Evolutionary conservation across 192 early-diverging fungal genomes (phyloP).

Genomic region (Dissophora ornata): DNA sequence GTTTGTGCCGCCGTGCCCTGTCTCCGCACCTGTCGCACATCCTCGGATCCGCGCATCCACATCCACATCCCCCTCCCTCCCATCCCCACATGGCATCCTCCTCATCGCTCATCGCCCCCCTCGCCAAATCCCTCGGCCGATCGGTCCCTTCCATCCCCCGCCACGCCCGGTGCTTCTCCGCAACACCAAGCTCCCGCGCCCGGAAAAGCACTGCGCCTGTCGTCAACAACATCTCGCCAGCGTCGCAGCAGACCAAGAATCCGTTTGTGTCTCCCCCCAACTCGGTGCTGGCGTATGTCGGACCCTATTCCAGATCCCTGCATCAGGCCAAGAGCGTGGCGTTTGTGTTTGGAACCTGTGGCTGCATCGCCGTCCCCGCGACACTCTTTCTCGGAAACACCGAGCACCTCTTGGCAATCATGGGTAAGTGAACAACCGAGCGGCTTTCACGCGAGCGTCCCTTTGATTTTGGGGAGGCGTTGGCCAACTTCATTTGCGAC

Average conservation of each 20-base stretch:
- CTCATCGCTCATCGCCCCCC: background rate
- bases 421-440: too few species aligned
- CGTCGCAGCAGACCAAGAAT: slow-evolving; percentile 14
- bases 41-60: too few species aligned
- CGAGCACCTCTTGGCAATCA: slow-evolving; percentile 43
- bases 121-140: background rate
- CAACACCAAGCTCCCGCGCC: background rate
- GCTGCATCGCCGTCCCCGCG: slow-evolving; percentile 44
- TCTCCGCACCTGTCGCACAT: too few species aligned
- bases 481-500: too few species aligned
- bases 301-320: slow-evolving; percentile 28
- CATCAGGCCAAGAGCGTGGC: slow-evolving; percentile 39
- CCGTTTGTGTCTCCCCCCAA: slow-evolving; percentile 29
- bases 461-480: too few species aligned
- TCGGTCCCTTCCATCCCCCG: too few species aligned
- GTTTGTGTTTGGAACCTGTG: slow-evolving; percentile 52
- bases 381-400: slow-evolving; percentile 49
- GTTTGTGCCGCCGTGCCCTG: too few species aligned
- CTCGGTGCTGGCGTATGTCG: slow-evolving; percentile 45
- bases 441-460: too few species aligned
- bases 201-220: background rate
- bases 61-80: too few species aligned
- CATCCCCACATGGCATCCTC: background rate
- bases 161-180: background rate
- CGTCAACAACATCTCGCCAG: background rate